Evolutionary conservation across 1,139 yeast species (phyloP), one percentile per base, ranked within the genome.

Genomic region (Scheffersomyces illinoinensis): DNA sequence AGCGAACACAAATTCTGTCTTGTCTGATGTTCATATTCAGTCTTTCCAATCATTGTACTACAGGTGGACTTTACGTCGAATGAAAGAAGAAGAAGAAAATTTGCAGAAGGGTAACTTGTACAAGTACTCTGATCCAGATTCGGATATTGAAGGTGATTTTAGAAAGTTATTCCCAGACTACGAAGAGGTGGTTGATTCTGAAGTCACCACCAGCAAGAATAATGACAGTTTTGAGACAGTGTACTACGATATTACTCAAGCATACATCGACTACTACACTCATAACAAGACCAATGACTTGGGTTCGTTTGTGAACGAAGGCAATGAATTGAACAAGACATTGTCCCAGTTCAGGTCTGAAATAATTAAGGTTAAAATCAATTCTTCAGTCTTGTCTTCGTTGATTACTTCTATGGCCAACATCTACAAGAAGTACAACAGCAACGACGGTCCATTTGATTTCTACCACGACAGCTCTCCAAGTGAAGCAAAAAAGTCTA

Each of bases 161-260:
- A 84, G 77, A 67, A 71, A 72, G 33, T 73, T 93, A 74, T 95
- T 95, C 81, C 98, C 98, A 0, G 97, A 92, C 68, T 92, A 85
- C 66, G 97, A 92, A 54, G 91, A 89, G 4, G 77, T 85, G 3
- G 68, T 86, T 57, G 85, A 81, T 43, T 67, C 74, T 12, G 76
- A 74, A 12, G 57, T 61, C 0, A 62, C 65, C 2, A 64, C 52
- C 0, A 57, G 59, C 14, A 61, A 61, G 53, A 59, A 58, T 46
- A 61, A 64, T 49, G 66, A 61, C 12, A 67, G 71, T 7, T 61
- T 77, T 19, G 81, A 76, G 55, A 70, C 69, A 1, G 61, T 73
- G 26, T 78, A 79, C 61, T 67, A 67, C 55, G 57, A 63, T 5
- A 66, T 79, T 57, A 79, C 81, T 3, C 61, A 59, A 52, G 52